Conservation (phyloP, 2,329 filamentous ascomycete species). For the Penicillium paneum region DNA sequence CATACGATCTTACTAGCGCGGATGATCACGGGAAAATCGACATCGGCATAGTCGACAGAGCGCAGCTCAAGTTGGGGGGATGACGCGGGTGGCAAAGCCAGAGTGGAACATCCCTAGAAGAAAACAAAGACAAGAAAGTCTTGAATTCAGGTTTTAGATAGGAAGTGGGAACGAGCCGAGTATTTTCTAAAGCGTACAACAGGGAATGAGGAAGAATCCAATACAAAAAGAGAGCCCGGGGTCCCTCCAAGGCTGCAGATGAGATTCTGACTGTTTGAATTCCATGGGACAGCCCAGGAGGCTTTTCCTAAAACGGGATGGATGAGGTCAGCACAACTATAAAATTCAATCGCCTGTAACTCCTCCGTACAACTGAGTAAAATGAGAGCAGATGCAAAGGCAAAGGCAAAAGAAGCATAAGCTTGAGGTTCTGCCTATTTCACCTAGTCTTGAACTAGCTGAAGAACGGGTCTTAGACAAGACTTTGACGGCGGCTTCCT, state of each 20-base stretch:
- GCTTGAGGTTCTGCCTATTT: background rate
- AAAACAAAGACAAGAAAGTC: background rate
- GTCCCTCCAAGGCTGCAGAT: background rate
- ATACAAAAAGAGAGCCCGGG: background rate
- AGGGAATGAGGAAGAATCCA: background rate
- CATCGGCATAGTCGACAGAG: constrained; percentile 15
- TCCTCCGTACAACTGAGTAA: background rate
- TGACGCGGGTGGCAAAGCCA: constrained; percentile 25
- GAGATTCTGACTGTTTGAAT: background rate
- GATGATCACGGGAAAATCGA: constrained; percentile 5
- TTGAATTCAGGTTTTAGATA: background rate
- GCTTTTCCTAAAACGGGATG: background rate
- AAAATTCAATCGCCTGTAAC: background rate
- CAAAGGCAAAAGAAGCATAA: background rate
- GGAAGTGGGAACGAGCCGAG: background rate
- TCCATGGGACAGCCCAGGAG: background rate
- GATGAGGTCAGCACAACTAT: constrained; percentile 7
- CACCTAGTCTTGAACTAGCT: background rate
- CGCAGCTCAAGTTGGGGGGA: constrained; percentile 11
- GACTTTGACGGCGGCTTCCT: too few relatives aligned
- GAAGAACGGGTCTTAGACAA: background rate
- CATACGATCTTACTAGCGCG: constrained; percentile 8
- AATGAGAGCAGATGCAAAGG: background rate
- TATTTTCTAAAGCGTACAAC: background rate
- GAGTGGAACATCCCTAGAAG: constrained; percentile 12